phyloP scores from a whole-genome alignment of 23 red algal genomes.

The Gracilaria domingensis region DNA sequence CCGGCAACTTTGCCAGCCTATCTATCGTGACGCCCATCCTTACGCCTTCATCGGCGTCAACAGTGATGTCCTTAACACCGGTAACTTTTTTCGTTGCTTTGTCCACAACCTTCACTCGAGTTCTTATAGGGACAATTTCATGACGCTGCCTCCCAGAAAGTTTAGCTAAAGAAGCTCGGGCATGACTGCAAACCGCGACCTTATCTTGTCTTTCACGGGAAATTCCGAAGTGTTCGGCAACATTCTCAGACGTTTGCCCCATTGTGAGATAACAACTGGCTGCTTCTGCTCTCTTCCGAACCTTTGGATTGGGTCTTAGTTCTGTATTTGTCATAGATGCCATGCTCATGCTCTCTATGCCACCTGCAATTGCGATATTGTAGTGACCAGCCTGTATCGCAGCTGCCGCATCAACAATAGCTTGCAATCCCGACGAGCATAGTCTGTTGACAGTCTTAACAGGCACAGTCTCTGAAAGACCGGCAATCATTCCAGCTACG shows the following conservation, averaged over 20 bases:
- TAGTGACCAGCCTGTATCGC: constrained; percentile 89
- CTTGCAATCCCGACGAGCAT: constrained; percentile 97
- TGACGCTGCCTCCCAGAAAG: constrained; percentile 80
- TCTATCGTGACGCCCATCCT: constrained; percentile 85
- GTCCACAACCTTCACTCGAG: constrained; percentile 76
- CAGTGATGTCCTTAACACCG: constrained; percentile 66
- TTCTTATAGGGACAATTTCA: constrained; percentile 96
- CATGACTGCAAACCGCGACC: constrained; percentile 92
- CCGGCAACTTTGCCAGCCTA: constrained; percentile 79
- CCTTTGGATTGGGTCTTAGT: constrained; percentile 64
- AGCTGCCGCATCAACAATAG: constrained; percentile 97
- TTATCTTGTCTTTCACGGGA: constrained; percentile 85
- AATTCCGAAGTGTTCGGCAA: constrained; percentile 84
- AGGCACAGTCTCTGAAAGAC: constrained; percentile 83
- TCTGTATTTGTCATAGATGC: constrained; percentile 82
- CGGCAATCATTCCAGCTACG: constrained; percentile 80
- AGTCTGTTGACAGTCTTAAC: constrained; percentile 92
- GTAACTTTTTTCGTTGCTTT: constrained; percentile 52
- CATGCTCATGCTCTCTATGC: constrained; percentile 95
- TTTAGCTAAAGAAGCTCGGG: constrained; percentile 77
- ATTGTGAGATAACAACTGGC: constrained; percentile 90
- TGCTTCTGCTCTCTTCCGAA: constrained; percentile 60
- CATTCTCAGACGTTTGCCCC: constrained; percentile 99
- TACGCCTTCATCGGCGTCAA: constrained; percentile 93
- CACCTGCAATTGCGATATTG: constrained; percentile 90